Base-by-base conservation (phyloP, 345 rosid genomes). In the Brassica nigra region DNA sequence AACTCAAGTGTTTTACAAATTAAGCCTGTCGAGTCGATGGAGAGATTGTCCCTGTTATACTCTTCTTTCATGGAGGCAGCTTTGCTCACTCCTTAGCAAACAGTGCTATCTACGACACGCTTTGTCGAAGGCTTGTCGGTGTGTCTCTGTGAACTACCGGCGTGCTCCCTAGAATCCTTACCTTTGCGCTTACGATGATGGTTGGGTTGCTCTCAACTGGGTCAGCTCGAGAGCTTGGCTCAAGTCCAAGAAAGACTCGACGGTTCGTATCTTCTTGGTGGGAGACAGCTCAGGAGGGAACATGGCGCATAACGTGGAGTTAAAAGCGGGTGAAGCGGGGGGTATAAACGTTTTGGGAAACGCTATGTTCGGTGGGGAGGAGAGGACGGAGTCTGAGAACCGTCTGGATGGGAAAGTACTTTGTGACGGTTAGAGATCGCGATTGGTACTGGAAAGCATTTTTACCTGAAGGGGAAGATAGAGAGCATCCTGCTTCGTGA, bases 361-460 rank as follows among this genome's bases (percentile, higher is more conserved):
- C 78, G 89, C 98, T 16, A 88, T 94, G 97, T 94, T 94, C 83
- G 93, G 97, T 8, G 98, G 97, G 59, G 83, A 81, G 63, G 90
- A 88, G 77, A 86, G 98, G 79, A 91, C 91, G 0, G 95, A 92
- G 77, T 92, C 98, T 31, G 97, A 94, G 86, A 84, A 62, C 54
- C 81, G 85, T 64, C 80, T 94, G 78, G 97, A 92, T 82, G 98
- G 97, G 69, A 92, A 85, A 23, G 55, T 92, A 89, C 70, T 92
- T 92, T 85, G 98, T 92, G 8, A 88, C 92, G 2, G 23, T 89
- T 47, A 86, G 76, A 71, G 96, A 90, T 29, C 80, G 97, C 1
- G 98, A 94, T 70, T 94, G 98, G 97, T 92, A 92, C 72, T 94
- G 98, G 98, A 86, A 86, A 85, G 97, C 98, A 2, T 94, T 85